Evolutionary conservation across 2,329 filamentous ascomycete genomes (phyloP).

Genomic region (Fusarium guadeloupense): DNA sequence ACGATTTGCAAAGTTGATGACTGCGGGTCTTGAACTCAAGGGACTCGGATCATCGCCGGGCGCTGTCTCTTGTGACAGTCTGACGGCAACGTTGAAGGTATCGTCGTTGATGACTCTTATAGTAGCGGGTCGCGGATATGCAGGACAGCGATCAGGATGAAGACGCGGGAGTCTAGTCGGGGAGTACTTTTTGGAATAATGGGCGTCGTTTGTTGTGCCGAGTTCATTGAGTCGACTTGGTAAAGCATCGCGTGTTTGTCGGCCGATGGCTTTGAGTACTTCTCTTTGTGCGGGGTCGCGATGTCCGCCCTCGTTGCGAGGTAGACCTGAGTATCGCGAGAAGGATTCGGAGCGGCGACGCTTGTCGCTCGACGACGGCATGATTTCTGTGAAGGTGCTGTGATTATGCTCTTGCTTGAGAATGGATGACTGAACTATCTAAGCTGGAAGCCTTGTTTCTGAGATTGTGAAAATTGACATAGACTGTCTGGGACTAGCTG

Average conservation of each 20-base stretch:
- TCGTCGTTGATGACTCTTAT: slow-evolving; percentile 13
- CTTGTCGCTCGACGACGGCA: too few species aligned
- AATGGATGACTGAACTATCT: too few species aligned
- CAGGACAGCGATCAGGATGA: slow-evolving; percentile 7
- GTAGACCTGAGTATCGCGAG: too few species aligned
- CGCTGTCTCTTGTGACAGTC: neutral
- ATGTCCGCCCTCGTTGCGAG: too few species aligned
- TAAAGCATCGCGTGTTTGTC: slow-evolving; percentile 5
- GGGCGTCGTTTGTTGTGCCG: neutral
- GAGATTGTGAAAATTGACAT: too few species aligned
- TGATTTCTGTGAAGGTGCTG: too few species aligned
- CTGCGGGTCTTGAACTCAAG: neutral
- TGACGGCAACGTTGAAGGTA: slow-evolving; percentile 13
- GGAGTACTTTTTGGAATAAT: neutral
- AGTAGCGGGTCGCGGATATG: neutral
- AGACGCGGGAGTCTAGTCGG: slow-evolving; percentile 2
- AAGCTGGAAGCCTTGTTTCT: too few species aligned
- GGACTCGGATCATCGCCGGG: neutral
- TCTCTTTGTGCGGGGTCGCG: neutral
- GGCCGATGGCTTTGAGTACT: slow-evolving; percentile 2
- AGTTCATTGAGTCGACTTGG: slow-evolving; percentile 1
- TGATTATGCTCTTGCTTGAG: too few species aligned
- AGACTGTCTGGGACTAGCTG: too few species aligned
- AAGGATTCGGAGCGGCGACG: too few species aligned
- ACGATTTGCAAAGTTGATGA: slow-evolving; percentile 20